These are phyloP conservation scores for Theileria orientalis DNA, from an alignment of 169 alveolate genomes.

Conservation along the genomic window DNA sequence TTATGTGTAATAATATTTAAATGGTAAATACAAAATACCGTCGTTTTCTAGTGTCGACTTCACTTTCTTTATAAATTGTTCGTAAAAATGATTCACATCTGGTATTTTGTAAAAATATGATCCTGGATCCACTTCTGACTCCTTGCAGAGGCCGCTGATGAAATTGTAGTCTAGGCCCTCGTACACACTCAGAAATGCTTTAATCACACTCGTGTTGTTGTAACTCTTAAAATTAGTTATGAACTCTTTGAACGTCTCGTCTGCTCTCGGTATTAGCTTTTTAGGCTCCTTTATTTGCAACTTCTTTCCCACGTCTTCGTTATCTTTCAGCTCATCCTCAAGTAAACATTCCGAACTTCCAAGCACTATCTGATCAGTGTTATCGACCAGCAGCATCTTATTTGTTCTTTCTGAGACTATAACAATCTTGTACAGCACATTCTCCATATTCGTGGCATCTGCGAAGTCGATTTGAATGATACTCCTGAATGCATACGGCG, in stretches of 20 bases:
- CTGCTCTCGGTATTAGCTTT: conserved; percentile 32
- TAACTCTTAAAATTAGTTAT: conserved; percentile 5
- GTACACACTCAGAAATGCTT: conserved; percentile 42
- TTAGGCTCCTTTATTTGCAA: conserved; percentile 1
- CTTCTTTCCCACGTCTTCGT: conserved; percentile 40
- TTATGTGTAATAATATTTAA: too few relatives aligned
- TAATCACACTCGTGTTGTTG: conserved; percentile 46
- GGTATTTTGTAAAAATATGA: conserved; percentile 34
- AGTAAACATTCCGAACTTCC: conserved; percentile 23
- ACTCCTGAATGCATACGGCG: conserved; percentile 50
- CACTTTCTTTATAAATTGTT: conserved; percentile 20
- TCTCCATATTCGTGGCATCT: conserved; percentile 8
- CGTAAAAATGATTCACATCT: conserved; percentile 26
- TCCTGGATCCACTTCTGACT: conserved; percentile 26
- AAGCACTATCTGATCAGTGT: conserved; percentile 22
- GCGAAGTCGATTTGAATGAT: conserved; percentile 38
- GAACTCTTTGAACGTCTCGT: conserved; percentile 25
- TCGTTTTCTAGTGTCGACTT: neutral
- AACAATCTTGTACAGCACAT: neutral
- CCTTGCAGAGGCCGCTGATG: conserved; percentile 7
- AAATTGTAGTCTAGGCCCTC: conserved; percentile 44
- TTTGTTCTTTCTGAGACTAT: conserved; percentile 26
- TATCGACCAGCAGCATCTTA: conserved; percentile 32
- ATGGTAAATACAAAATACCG: neutral
- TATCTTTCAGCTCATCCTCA: conserved; percentile 37